phyloP scores from a whole-genome alignment of 2,329 filamentous ascomycete species.

The Aspergillus sclerotialis region DNA sequence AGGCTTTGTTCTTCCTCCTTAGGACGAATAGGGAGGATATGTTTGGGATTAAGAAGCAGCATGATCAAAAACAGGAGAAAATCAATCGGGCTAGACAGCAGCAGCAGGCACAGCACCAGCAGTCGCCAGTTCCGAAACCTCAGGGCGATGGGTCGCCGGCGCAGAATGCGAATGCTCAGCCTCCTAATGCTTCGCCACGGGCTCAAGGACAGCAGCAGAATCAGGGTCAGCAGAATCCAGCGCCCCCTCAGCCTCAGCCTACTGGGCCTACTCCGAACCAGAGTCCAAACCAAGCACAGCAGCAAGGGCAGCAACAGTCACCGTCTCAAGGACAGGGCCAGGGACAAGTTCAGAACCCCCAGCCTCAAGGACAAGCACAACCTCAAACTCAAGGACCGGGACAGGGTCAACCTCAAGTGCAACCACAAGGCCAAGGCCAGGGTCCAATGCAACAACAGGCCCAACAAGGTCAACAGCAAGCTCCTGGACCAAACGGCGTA shows the following conservation, averaged over 20 bases:
- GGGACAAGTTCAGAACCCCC: slow-evolving; percentile 14
- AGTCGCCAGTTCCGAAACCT: slow-evolving; percentile 33
- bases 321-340: slow-evolving; percentile 5
- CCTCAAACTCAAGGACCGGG: slow-evolving; percentile 12
- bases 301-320: slow-evolving; percentile 4
- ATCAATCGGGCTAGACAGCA: slow-evolving; percentile 60
- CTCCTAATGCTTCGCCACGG: slow-evolving; percentile 38
- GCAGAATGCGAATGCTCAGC: slow-evolving; percentile 42
- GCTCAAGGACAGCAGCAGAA: slow-evolving; percentile 17
- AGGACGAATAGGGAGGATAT: slow-evolving; percentile 92
- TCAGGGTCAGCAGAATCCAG: slow-evolving; percentile 18
- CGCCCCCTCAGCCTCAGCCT: slow-evolving; percentile 8
- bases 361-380: slow-evolving; percentile 16
- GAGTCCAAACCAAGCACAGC: slow-evolving; percentile 7
- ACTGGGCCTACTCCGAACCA: slow-evolving; percentile 9
- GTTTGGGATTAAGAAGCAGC: slow-evolving; percentile 80
- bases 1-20: slow-evolving; percentile 92
- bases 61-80: slow-evolving; percentile 59
- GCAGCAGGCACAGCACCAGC: slow-evolving; percentile 42
- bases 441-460: slow-evolving; percentile 6
- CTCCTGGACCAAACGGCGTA: slow-evolving; percentile 20
- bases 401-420: slow-evolving; percentile 12
- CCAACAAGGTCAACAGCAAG: slow-evolving; percentile 21
- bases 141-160: slow-evolving; percentile 37
- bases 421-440: slow-evolving; percentile 29